Conservation (phyloP, 192 early-diverging fungal species). For the Gigaspora rosea region DNA sequence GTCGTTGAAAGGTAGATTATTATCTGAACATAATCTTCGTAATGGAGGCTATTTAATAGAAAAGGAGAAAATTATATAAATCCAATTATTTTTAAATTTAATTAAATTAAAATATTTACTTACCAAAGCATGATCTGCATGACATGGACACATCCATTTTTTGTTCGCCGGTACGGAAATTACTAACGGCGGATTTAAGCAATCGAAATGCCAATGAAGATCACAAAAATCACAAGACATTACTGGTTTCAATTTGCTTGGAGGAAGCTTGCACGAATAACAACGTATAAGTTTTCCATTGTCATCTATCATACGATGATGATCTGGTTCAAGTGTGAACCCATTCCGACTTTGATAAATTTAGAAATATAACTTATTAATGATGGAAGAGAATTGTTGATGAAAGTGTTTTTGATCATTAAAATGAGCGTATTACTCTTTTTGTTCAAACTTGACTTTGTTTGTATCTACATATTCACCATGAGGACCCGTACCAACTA, state of each 20-base stretch:
- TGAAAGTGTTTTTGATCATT: neutral
- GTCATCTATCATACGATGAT: neutral
- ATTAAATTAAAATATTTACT: neutral
- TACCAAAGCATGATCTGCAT: conserved; percentile 29
- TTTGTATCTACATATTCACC: conserved; percentile 19
- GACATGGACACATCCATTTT: conserved; percentile 33
- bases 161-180: neutral
- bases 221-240: conserved; percentile 29
- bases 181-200: conserved; percentile 16
- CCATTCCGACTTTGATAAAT: neutral
- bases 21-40: neutral
- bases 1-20: neutral
- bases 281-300: conserved; percentile 20
- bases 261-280: conserved; percentile 1
- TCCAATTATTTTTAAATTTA: neutral
- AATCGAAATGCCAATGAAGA: conserved; percentile 28
- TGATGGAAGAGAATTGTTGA: neutral
- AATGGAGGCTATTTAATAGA: conserved; percentile 5
- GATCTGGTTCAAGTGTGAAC: conserved; percentile 3
- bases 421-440: neutral
- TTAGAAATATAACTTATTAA: neutral
- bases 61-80: neutral
- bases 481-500: neutral
- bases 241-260: neutral
- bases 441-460: neutral